phyloP scores from a whole-genome alignment of 2,329 filamentous ascomycete genomes.

The Knoxdaviesia proteae region DNA sequence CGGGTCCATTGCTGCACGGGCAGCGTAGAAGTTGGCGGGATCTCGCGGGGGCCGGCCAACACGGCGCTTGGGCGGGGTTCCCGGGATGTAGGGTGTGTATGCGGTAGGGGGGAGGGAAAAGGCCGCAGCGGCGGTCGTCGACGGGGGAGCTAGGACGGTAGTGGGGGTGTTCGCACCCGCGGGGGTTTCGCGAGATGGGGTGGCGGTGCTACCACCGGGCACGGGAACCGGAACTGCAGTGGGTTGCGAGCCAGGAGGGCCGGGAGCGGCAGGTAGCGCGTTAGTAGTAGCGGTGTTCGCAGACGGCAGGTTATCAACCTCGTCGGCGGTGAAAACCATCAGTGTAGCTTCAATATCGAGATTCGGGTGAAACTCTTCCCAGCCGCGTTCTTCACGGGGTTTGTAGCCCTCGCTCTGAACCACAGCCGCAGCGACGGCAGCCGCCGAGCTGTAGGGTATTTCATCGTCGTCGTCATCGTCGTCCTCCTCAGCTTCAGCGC shows the following conservation, averaged over 20 bases:
- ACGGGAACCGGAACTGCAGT: too few species aligned
- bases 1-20: conserved; percentile 14
- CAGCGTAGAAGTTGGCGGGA: conserved; percentile 29
- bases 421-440: conserved; percentile 69
- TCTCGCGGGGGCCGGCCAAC: conserved; percentile 27
- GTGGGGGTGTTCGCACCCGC: too few species aligned
- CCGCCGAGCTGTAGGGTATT: conserved; percentile 68
- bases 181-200: too few species aligned
- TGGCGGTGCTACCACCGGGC: too few species aligned
- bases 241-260: too few species aligned
- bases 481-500: too few species aligned
- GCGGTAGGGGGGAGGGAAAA: conserved; percentile 6
- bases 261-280: neutral
- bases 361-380: conserved; percentile 95
- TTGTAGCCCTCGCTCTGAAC: conserved; percentile 94
- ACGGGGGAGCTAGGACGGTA: too few species aligned
- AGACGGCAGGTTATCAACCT: conserved; percentile 56
- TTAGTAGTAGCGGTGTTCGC: conserved; percentile 13
- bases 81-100: conserved; percentile 3
- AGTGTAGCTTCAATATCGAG: conserved; percentile 73
- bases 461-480: conserved; percentile 28
- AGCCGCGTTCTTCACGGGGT: conserved; percentile 83
- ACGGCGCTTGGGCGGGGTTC: conserved; percentile 20
- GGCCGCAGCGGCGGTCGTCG: conserved; percentile 5
- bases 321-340: conserved; percentile 58